Percentiles rank a stretch among this genome's conserved stretches.
phyloP scores from a whole-genome alignment of 208 protist species.

The Trypanosoma cruzi region DNA sequence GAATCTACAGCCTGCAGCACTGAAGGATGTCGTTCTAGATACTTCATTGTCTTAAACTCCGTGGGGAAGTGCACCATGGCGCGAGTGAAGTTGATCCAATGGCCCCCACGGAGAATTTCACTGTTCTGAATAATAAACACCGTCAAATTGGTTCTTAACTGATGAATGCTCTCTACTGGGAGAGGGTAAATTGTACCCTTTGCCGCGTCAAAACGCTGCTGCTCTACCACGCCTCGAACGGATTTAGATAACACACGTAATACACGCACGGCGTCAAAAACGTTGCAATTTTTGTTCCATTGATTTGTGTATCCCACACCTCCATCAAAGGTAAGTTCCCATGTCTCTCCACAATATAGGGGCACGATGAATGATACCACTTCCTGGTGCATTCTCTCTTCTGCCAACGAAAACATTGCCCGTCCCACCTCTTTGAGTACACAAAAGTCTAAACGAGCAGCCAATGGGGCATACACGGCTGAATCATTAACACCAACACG shows the following conservation, averaged over 20 bases:
- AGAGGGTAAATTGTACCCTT: slow-evolving; percentile 21
- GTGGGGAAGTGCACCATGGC: slow-evolving; percentile 78
- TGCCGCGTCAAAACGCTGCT: slow-evolving; percentile 14
- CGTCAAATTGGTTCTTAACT: slow-evolving; percentile 57
- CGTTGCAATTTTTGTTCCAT: slow-evolving; percentile 45
- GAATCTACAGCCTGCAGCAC: slow-evolving; percentile 26
- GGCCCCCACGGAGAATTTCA: slow-evolving; percentile 65
- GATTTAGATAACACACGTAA: slow-evolving; percentile 81
- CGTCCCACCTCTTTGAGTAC: slow-evolving; percentile 65
- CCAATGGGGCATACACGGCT: slow-evolving; percentile 53
- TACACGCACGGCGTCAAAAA: slow-evolving; percentile 79
- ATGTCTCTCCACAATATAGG: slow-evolving; percentile 78
- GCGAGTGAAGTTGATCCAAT: slow-evolving; percentile 83
- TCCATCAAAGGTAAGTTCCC: slow-evolving; percentile 28
- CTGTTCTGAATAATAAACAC: slow-evolving; percentile 71
- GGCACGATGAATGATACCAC: slow-evolving; percentile 69
- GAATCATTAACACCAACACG: slow-evolving; percentile 55
- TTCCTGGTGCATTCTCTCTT: slow-evolving; percentile 49
- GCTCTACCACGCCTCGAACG: slow-evolving; percentile 55
- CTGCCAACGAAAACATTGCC: slow-evolving; percentile 70
- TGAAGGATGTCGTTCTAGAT: slow-evolving; percentile 13
- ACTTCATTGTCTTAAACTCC: slow-evolving; percentile 35
- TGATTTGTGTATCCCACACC: slow-evolving; percentile 8
- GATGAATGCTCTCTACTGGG: slow-evolving; percentile 56
- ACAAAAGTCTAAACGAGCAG: slow-evolving; percentile 60